Evolutionary conservation across 2,329 filamentous ascomycete species (phyloP).

Genomic region (Trichoderma koningii): DNA sequence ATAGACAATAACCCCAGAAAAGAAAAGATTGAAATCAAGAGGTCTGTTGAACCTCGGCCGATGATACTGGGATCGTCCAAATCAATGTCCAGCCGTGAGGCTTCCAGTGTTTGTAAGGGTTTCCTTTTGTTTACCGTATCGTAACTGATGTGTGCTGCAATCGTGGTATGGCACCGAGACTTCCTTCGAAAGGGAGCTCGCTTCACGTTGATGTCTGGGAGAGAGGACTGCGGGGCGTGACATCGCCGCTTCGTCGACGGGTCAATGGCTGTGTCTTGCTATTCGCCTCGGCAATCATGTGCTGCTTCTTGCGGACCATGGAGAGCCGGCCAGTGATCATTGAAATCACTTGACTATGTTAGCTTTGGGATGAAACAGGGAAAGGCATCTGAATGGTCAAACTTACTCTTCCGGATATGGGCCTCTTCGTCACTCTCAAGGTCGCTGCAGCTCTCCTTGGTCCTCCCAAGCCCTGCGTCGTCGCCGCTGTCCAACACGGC

Average conservation of each 20-base stretch:
- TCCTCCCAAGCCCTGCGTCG: constrained; percentile 45
- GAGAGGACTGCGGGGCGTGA: constrained; percentile 57
- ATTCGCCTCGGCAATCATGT: constrained; percentile 61
- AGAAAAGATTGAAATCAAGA: background rate
- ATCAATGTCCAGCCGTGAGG: constrained; percentile 28
- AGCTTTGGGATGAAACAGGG: background rate
- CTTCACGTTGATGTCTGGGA: constrained; percentile 46
- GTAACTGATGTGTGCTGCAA: constrained; percentile 10
- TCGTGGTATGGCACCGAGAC: constrained; percentile 1
- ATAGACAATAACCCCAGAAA: constrained; percentile 3
- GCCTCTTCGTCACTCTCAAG: constrained; percentile 71
- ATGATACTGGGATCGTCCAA: constrained; percentile 22
- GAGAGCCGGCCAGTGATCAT: constrained; percentile 62
- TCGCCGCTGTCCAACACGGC: constrained; percentile 87
- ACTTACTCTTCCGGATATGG: constrained; percentile 71
- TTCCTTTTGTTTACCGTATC: constrained; percentile 23
- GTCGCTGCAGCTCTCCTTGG: constrained; percentile 48
- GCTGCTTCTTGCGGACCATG: constrained; percentile 62
- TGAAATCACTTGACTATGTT: constrained; percentile 53
- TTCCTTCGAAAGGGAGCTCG: background rate
- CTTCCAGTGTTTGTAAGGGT: constrained; percentile 24
- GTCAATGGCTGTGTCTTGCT: constrained; percentile 48
- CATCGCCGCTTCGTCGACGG: constrained; percentile 57
- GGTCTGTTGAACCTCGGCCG: constrained; percentile 4
- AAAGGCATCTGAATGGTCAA: background rate